These are phyloP conservation scores for Vaccinium corymbosum DNA, from an alignment of 148 eudicot species.

Conservation along the genomic window DNA sequence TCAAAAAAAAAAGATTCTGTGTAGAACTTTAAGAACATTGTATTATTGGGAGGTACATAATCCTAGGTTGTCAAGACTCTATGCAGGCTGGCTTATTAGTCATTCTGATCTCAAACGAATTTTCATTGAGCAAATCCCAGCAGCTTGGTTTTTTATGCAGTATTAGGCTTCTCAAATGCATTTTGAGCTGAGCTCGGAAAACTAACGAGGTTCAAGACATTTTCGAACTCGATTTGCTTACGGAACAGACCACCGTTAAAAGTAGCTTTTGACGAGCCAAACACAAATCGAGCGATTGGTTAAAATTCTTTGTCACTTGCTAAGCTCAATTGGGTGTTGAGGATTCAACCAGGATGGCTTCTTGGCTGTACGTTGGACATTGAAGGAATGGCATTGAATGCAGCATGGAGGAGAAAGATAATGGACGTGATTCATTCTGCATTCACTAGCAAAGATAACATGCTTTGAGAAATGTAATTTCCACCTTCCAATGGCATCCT, in stretches of 20 bases:
- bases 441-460: background rate
- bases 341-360: background rate
- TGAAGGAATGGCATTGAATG: slow-evolving; percentile 6
- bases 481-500: slow-evolving; percentile 10
- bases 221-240: background rate
- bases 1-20: background rate
- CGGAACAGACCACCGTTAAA: background rate
- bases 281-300: background rate
- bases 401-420: background rate
- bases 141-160: no score
- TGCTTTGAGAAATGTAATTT: slow-evolving; percentile 14
- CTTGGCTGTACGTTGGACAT: background rate
- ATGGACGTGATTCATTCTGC: background rate
- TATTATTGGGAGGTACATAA: background rate
- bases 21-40: background rate
- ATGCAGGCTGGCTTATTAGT: background rate
- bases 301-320: background rate
- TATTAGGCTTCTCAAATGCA: no score
- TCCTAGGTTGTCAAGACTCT: background rate
- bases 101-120: background rate
- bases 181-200: background rate
- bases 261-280: background rate
- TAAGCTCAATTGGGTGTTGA: background rate
- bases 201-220: background rate
- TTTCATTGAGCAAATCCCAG: no score